Percentiles rank a stretch among this genome's conserved stretches.
These are phyloP conservation scores for Spinacia oleracea DNA, from an alignment of 179 eudicot genomes.

Conservation along the genomic window DNA sequence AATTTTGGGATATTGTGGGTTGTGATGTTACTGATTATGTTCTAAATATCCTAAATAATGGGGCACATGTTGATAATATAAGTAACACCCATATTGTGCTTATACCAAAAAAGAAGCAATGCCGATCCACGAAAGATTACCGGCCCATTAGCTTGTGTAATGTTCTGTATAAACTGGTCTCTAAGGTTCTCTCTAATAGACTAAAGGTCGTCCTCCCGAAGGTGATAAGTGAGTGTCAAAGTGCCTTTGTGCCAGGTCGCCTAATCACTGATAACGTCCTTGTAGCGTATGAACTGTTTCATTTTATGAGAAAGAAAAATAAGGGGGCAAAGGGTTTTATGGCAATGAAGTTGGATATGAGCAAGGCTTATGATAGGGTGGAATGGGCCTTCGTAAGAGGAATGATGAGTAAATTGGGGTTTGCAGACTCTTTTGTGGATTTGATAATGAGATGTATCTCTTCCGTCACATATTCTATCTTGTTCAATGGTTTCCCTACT, in stretches of 20 bases:
- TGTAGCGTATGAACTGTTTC: neutral
- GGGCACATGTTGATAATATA: neutral
- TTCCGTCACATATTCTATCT: too few relatives aligned
- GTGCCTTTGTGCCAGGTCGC: neutral
- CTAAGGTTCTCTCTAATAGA: slow-evolving; percentile 8
- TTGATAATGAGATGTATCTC: too few relatives aligned
- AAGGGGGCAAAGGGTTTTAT: neutral
- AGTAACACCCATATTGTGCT: neutral
- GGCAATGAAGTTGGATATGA: neutral
- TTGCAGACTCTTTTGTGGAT: too few relatives aligned
- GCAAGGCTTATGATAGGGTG: too few relatives aligned
- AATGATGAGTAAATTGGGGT: too few relatives aligned
- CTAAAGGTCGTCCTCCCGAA: neutral
- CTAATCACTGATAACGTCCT: neutral
- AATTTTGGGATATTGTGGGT: neutral
- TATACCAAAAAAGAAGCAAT: neutral
- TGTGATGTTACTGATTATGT: neutral
- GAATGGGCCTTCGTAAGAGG: too few relatives aligned
- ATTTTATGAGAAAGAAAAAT: neutral
- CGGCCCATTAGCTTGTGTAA: neutral
- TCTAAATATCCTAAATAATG: neutral
- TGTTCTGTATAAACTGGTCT: too few relatives aligned
- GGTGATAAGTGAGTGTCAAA: too few relatives aligned
- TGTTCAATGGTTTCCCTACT: too few relatives aligned
- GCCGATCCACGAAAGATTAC: neutral